These are phyloP conservation scores for Eucalyptus marginata DNA, from an alignment of 345 rosid species.

Conservation along the genomic window DNA sequence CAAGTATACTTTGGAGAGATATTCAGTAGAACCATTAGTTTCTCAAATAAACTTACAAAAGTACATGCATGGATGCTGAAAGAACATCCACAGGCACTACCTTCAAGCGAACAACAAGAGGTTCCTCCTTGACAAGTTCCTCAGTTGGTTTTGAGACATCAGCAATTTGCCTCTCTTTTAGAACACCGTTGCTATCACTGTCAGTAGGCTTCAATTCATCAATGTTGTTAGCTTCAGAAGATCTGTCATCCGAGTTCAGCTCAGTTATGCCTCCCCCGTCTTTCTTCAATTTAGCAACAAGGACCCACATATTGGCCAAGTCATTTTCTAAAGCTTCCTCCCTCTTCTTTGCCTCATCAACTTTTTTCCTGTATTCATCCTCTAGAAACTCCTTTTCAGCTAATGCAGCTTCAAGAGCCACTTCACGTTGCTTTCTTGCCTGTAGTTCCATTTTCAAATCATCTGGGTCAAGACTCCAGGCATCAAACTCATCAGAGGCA, in stretches of 20 bases:
- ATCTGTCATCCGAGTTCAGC: slow-evolving; percentile 30
- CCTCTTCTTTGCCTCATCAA: slow-evolving; percentile 80
- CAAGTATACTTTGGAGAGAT: not conserved
- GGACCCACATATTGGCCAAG: slow-evolving; percentile 98
- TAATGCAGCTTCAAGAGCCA: slow-evolving; percentile 73
- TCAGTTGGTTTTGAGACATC: slow-evolving; percentile 38
- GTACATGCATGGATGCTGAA: not conserved
- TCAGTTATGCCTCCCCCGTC: slow-evolving; percentile 48
- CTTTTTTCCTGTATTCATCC: slow-evolving; percentile 71
- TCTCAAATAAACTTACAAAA: not conserved
- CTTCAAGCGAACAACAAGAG: slow-evolving; percentile 89
- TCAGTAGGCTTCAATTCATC: slow-evolving; percentile 26
- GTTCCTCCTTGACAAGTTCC: slow-evolving; percentile 67
- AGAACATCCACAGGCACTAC: slow-evolving; percentile 9
- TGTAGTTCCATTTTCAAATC: slow-evolving; percentile 81
- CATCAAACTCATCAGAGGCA: slow-evolving; percentile 52
- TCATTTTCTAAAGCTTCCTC: slow-evolving; percentile 95
- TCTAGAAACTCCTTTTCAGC: slow-evolving; percentile 81
- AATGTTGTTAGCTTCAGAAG: slow-evolving; percentile 7
- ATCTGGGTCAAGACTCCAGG: slow-evolving; percentile 76
- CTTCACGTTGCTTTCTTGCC: slow-evolving; percentile 85
- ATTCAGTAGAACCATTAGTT: not conserved
- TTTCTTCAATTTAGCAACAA: slow-evolving; percentile 96
- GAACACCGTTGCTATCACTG: slow-evolving; percentile 13
- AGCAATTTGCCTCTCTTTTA: slow-evolving; percentile 39